Evolutionary conservation across 768 basidiomycete species (phyloP), one percentile per base, ranked within the genome.

Genomic region (Leccinum boreale): DNA sequence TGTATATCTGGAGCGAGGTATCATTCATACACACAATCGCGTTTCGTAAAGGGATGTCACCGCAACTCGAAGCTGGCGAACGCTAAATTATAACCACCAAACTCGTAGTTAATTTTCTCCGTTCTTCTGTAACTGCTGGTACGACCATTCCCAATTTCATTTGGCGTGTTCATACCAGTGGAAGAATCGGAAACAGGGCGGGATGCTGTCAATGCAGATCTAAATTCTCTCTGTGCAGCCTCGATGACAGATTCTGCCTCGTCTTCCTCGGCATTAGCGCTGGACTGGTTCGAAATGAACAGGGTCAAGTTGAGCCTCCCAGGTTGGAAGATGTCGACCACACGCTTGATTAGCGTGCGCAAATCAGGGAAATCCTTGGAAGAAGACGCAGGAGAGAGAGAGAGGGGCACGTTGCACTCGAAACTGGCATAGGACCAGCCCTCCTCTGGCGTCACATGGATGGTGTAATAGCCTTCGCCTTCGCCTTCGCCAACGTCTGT

Each of bases 401-500:
- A 70, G 46, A 88, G 77, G 4, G 92, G 92, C n/a, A 97, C 85
- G 74, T 99, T 99, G 77, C 93, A 96, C 75, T 99, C 97, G 77
- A 99, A 98, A 67, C 90, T 93, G 62, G 97, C 97, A 73, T 97
- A 99, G 48, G 94, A 97, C 90, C 94, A 98, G 56, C 92, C 96
- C 66, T 91, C 87, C 73, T 98, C 97, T 26, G 97, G 97, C 1
- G 97, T 99, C 58, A 98, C 96, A 71, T 99, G 97, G 56, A 99
- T 96, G 7, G 94, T 98, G 71, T 92, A 98, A 74, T 99, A 99
- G 39, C 96, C 93, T 73, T 98, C 97, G 15, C 85, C 85, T 21
- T 50, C 97, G n/a, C 85, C 85, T 21, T 50, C 54, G 21, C 60
- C 57, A 31, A 56, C 61, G 35, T 73, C 66, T 55, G 70, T 56